Conservation (phyloP, 768 basidiomycete genomes). For the Hericium alpestre region DNA sequence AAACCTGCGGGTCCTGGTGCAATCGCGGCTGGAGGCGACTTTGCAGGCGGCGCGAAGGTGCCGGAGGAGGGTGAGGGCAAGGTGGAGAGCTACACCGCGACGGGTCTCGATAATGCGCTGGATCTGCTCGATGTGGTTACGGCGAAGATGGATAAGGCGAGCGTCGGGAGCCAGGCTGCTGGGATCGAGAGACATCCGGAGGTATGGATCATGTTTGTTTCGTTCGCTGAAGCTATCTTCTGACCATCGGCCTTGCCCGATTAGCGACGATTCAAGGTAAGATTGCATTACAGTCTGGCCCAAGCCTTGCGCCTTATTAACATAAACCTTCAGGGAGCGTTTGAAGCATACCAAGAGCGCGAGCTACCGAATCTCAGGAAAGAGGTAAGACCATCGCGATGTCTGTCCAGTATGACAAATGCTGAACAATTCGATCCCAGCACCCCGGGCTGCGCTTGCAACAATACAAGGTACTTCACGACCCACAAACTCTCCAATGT, state of each 20-base stretch:
- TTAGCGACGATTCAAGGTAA: constrained; percentile 83
- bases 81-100: constrained; percentile 55
- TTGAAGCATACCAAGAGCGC: constrained; percentile 80
- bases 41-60: constrained; percentile 22
- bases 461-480: constrained; percentile 64
- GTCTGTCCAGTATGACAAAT: background rate
- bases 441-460: constrained; percentile 85
- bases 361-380: constrained; percentile 69
- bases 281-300: background rate
- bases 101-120: constrained; percentile 83
- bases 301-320: background rate
- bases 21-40: constrained; percentile 62
- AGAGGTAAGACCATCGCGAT: constrained; percentile 41
- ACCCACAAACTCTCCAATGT: background rate
- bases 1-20: constrained; percentile 76
- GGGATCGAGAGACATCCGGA: constrained; percentile 86
- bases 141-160: constrained; percentile 89
- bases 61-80: constrained; percentile 16
- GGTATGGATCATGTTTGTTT: constrained; percentile 34
- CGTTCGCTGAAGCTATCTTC: background rate
- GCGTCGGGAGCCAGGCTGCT: constrained; percentile 78
- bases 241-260: constrained; percentile 3
- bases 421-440: constrained; percentile 24
- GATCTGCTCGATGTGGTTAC: constrained; percentile 84
- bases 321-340: constrained; percentile 51